Conservation (phyloP, 2,329 filamentous ascomycete species). For the Neonectria ditissima region DNA sequence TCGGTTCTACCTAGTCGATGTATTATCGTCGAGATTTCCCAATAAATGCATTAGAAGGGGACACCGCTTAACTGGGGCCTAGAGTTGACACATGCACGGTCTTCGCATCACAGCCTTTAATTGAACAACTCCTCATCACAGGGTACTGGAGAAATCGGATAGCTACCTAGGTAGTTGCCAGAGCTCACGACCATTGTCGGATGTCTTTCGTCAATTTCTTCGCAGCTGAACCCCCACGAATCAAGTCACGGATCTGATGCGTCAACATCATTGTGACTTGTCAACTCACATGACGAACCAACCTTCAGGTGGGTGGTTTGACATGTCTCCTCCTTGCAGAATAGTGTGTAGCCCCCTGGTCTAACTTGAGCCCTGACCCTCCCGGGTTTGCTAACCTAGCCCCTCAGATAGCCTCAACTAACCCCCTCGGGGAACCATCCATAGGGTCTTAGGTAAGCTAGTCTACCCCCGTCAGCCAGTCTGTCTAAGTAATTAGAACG, state of each 20-base stretch:
- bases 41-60: neutral
- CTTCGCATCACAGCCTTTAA: neutral
- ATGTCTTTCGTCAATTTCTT: neutral
- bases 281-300: constrained; percentile 5
- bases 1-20: neutral
- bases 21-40: neutral
- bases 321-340: constrained; percentile 8
- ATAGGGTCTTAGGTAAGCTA: too few species aligned
- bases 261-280: neutral
- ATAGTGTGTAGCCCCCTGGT: too few species aligned
- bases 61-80: neutral
- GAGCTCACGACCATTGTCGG: neutral
- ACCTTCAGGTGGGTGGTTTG: neutral
- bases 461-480: too few species aligned
- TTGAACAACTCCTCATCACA: neutral
- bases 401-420: too few species aligned
- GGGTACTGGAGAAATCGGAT: neutral
- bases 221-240: neutral
- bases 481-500: too few species aligned
- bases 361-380: too few species aligned
- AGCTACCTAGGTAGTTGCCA: constrained; percentile 3
- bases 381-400: too few species aligned
- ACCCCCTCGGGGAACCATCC: too few species aligned
- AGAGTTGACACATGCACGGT: neutral
- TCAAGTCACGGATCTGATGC: neutral